Evolutionary conservation across 108 stramenopile genomes (phyloP), one percentile per base, ranked within the genome.

Genomic region (Parietichytrium sp.): DNA sequence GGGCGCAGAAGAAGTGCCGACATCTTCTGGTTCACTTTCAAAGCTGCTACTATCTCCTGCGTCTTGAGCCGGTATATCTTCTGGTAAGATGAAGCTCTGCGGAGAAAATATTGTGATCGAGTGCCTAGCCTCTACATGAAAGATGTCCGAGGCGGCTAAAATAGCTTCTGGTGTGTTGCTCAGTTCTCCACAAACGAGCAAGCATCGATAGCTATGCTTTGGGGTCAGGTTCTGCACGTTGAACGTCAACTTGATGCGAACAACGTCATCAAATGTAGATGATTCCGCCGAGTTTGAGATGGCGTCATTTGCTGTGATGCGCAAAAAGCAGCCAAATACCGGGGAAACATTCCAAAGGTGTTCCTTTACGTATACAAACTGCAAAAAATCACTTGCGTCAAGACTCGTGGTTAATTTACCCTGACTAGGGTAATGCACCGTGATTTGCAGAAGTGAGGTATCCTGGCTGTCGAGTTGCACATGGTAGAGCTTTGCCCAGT

Each of bases 171-270:
- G 61, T 6, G 61, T 18, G 1, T 72, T 3, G 0, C 38, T 45
- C 61, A 72, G 36, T 45, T 72, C 61, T 47, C 61, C 61, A 27
- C 61, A 72, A n/a, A 72, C 61, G 33, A 45, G 45, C 13, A 45
- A 16, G 20, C 36, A 45, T 16, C 61, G 61, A 20, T 45, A 72
- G 20, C 61, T 72, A 20, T 72, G 33, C 1, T 23, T 45, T 6
- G 38, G 38, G 3, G 33, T 12, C 61, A 72, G 25, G 38, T n/a
- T n/a, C n/a, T n/a, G n/a, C n/a, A n/a, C n/a, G n/a, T n/a, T n/a
- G n/a, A n/a, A n/a, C n/a, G n/a, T n/a, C n/a, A n/a, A n/a, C n/a
- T n/a, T n/a, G n/a, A n/a, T n/a, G n/a, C n/a, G n/a, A n/a, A n/a
- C n/a, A n/a, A n/a, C n/a, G n/a, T n/a, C n/a, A n/a, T n/a, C n/a